Base-by-base conservation (phyloP, 2,329 filamentous ascomycete genomes). In the Cercospora beticola region DNA sequence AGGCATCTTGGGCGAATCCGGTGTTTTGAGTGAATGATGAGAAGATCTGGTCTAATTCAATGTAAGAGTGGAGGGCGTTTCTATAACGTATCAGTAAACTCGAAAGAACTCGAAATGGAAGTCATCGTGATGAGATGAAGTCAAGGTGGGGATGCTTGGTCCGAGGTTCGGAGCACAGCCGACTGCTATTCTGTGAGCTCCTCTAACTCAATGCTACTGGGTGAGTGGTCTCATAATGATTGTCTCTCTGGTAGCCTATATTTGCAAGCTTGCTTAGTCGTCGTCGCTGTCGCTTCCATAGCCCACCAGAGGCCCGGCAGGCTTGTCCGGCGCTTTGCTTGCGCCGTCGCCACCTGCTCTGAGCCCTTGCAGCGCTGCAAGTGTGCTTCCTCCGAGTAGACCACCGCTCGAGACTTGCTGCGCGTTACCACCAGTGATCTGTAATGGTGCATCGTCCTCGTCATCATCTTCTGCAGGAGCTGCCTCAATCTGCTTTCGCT, bases 201-300 rank as follows among this genome's bases (percentile, higher is more conserved):
- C 10, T 31, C 28, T 28, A 56, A 14, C 49, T 6, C n/a, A 58
- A 18, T 59, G 56, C 56, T 59, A 43, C 36, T 3, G 2, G 36
- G 16, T 43, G 9, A n/a, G 36, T n/a, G 16, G 36, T 4, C 16
- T 4, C 6, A n/a, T 43, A 43, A 43, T 43, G 36, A 43, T n/a
- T n/a, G 36, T 43, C 36, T 40, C 14, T 0, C 36, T 40, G 14
- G 36, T 40, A 7, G 33, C 3, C 49, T 8, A 8, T 54, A 26
- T 28, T 7, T 28, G 16, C 26, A 16, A 52, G 8, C 3, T 0
- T 30, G 7, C 28, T 61, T 61, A 61, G 23, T 90, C 87, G 72
- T 87, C 91, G 69, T 97, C 94, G 77, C 93, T 92, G 80, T 97
- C 93, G 79, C 92, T 97, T 66, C 89, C 93, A 76, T 99, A 99